Evolutionary conservation across 1,284 basidiomycete genomes (phyloP), one percentile per base, ranked within the genome.

Genomic region (Marasmius sp.): DNA sequence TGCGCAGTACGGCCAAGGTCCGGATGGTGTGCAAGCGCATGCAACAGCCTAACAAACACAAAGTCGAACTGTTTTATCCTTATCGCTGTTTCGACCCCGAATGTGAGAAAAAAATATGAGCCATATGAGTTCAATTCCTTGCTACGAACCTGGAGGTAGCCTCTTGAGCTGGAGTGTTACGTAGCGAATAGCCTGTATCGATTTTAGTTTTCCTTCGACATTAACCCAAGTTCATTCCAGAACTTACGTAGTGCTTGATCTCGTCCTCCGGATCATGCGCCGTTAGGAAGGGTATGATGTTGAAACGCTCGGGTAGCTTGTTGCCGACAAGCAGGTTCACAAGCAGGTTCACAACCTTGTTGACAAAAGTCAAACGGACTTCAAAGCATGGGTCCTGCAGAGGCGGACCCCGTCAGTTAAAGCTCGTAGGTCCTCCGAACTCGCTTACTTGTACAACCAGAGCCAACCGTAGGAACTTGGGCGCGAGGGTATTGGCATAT

Each of bases 201-300:
- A 18, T 38, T 65, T 53, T 62, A 12, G 22, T 41, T 53, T 48
- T 61, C 34, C 56, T 18, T 37, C 43, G 5, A 53, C 36, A 14
- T 14, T 47, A 41, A 55, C 10, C 18, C 16, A 45, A 18, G 45
- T 22, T 34, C 50, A 45, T 18, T 34, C 36, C 61, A 6, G 56
- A 6, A 63, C 80, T 63, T 52, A 87, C 90, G 73, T 81, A 81
- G 41, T 72, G 75, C 67, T 83, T 87, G 39, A 96, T 83, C 63
- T 97, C 94, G 33, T 77, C 75, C 68, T 98, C 96, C 0, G 97
- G 97, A 75, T 99, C 97, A 66, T 94, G 90, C 0, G 95, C 92
- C 0, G 91, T 89, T 39, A 99, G 75, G 77, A 97, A 96, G 0
- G 93, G 87, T 62, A 97, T 85, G 48, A 94, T 80, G 69, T 95